Conservation (phyloP, 495 filamentous ascomycete genomes). For the Oidiodendron maius region DNA sequence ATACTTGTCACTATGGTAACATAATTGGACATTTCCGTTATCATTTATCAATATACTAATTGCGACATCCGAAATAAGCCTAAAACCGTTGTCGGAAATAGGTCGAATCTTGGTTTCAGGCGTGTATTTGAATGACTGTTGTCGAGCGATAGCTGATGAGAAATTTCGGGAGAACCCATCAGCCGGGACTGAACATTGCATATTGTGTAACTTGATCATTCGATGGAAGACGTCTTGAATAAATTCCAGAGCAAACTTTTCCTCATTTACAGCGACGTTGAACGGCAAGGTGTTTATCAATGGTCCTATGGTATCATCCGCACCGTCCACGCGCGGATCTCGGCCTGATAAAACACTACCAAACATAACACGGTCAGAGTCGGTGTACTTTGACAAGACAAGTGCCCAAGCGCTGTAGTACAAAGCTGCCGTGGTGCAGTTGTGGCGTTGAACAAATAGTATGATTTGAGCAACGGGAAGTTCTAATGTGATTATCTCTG, state of each 20-base stretch:
- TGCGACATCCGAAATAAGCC: no score
- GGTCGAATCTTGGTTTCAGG: no score
- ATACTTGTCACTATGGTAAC: no score
- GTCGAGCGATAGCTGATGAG: neutral
- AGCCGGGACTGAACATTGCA: neutral
- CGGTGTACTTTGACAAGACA: slow-evolving; percentile 17
- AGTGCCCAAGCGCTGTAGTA: slow-evolving; percentile 34
- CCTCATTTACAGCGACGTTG: neutral
- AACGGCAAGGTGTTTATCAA: slow-evolving; percentile 23
- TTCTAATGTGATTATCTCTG: no score
- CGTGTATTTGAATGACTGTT: no score
- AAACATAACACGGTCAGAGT: slow-evolving; percentile 23
- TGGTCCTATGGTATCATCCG: slow-evolving; percentile 20
- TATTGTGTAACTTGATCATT: neutral
- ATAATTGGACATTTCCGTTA: no score
- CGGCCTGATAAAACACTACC: neutral
- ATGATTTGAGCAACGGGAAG: no score
- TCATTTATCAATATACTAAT: no score
- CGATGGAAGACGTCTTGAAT: neutral
- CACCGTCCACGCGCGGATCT: neutral
- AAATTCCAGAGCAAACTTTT: neutral
- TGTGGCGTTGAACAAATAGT: no score
- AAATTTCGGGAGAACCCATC: neutral
- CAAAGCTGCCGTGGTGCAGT: slow-evolving; percentile 13
- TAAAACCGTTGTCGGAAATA: no score